Conservation (phyloP, 495 filamentous ascomycete species). For the Thozetella sp. region DNA sequence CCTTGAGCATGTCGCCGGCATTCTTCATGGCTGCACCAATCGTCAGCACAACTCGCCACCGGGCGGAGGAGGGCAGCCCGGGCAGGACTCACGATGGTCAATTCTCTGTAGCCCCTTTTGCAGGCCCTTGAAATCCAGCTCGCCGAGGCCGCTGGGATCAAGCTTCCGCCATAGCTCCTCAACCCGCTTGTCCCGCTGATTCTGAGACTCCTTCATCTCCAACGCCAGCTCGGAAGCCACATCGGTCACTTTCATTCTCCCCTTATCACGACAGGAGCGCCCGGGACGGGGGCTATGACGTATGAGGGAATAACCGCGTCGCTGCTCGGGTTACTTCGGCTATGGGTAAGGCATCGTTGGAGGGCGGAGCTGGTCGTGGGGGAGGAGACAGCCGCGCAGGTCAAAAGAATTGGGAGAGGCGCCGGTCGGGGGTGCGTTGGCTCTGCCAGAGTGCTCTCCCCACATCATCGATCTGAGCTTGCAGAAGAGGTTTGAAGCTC, state of each 20-base stretch:
- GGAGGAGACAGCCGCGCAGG: background rate
- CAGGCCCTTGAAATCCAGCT: conserved; percentile 79
- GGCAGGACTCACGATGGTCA: conserved; percentile 78
- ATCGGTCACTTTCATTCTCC: conserved; percentile 42
- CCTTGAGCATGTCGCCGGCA: conserved; percentile 81
- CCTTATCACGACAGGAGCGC: conserved; percentile 31
- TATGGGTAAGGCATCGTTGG: conserved; percentile 36
- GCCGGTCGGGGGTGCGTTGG: conserved; percentile 8
- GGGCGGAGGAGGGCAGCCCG: background rate
- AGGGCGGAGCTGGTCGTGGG: background rate
- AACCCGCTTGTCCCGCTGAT: conserved; percentile 74
- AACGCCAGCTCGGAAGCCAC: conserved; percentile 39
- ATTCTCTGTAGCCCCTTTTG: conserved; percentile 84
- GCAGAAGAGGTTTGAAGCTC: background rate
- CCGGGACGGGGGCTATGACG: conserved; percentile 17
- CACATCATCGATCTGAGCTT: background rate
- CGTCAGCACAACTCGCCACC: no score
- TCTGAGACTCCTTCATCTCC: conserved; percentile 63
- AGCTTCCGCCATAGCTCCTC: conserved; percentile 79
- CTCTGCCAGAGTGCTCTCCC: conserved; percentile 16
- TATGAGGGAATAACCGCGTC: conserved; percentile 20
- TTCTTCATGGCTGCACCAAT: conserved; percentile 78
- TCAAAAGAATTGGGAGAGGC: background rate
- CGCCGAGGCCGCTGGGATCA: conserved; percentile 73
- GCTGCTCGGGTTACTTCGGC: conserved; percentile 12